Base-by-base conservation (phyloP, 139 green algal genomes). In the Chlorella vulgaris region DNA sequence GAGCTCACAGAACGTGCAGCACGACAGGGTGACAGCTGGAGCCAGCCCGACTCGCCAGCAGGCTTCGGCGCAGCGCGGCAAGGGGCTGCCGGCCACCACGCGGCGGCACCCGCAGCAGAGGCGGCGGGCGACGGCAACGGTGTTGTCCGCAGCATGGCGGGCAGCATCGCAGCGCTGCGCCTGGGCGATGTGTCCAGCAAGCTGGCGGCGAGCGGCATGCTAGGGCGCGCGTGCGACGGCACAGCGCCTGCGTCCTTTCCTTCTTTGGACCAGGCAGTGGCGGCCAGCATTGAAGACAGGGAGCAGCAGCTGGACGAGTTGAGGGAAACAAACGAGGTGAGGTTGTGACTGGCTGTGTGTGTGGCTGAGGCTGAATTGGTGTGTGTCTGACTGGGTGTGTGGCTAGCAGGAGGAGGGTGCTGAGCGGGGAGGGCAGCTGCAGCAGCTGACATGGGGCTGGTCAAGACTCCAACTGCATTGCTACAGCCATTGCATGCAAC, bases 291-390 rank as follows among this genome's bases (percentile, higher is more conserved):
- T 38, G 85, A 69, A 31, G 86, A 87, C 43, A 85, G 87, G 63
- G 85, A 91, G 69, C 61, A 86, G 73, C 85, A 85, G 39, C 92
- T 97, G 42, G 74, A 86, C 36, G 94, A 98, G 83, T 83, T 98
- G 28, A 76, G 84, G 15, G 92, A 97, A 74, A 94, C 90, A 1
- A 96, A 95, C 68, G 87, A 96, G 89, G 90, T 96, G 66, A 0
- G 88, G 50, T n/a, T n/a, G n/a, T n/a, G n/a, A n/a, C n/a, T n/a
- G n/a, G n/a, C n/a, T n/a, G n/a, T n/a, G n/a, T n/a, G n/a, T n/a
- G n/a, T n/a, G n/a, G n/a, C n/a, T n/a, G n/a, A n/a, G n/a, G n/a
- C n/a, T n/a, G n/a, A n/a, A n/a, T n/a, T n/a, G n/a, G n/a, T n/a
- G n/a, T n/a, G n/a, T n/a, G n/a, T n/a, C n/a, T n/a, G n/a, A n/a